A percentile compares a stretch with the other conserved stretches of the same genome.
These are phyloP conservation scores for Aphanocladium album DNA, from an alignment of 2,329 filamentous ascomycete genomes.

Conservation along the genomic window DNA sequence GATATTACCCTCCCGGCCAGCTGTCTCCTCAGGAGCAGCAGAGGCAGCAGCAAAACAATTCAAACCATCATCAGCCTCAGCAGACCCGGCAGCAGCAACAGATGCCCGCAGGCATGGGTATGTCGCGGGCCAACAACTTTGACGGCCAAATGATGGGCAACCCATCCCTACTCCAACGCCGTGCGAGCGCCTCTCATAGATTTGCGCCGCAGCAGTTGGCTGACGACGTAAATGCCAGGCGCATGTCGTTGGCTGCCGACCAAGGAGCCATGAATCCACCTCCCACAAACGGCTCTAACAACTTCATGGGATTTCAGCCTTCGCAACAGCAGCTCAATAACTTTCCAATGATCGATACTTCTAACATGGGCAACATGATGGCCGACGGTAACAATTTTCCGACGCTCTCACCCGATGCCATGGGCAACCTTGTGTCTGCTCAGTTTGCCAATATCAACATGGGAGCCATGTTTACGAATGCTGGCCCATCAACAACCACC, in stretches of 20 bases:
- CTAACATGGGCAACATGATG: constrained; percentile 7
- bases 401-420: constrained; percentile 6
- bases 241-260: constrained; percentile 5
- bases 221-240: background rate
- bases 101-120: background rate
- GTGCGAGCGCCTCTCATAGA: constrained; percentile 4
- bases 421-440: constrained; percentile 7
- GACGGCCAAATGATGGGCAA: constrained; percentile 7
- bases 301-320: constrained; percentile 8
- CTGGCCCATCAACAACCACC: background rate
- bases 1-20: constrained; percentile 6
- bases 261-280: constrained; percentile 3
- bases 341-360: constrained; percentile 7
- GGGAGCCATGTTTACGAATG: constrained; percentile 7
- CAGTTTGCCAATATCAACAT: constrained; percentile 11
- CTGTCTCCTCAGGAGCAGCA: constrained; percentile 10
- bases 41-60: background rate
- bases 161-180: constrained; percentile 1
- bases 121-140: background rate
- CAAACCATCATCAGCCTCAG: background rate
- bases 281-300: background rate
- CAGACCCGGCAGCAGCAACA: constrained; percentile 1
- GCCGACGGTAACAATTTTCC: constrained; percentile 1
- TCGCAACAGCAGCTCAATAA: background rate
- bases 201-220: constrained; percentile 2